phyloP scores from a whole-genome alignment of 2,329 filamentous ascomycete genomes.

The Juglanconis oblonga region DNA sequence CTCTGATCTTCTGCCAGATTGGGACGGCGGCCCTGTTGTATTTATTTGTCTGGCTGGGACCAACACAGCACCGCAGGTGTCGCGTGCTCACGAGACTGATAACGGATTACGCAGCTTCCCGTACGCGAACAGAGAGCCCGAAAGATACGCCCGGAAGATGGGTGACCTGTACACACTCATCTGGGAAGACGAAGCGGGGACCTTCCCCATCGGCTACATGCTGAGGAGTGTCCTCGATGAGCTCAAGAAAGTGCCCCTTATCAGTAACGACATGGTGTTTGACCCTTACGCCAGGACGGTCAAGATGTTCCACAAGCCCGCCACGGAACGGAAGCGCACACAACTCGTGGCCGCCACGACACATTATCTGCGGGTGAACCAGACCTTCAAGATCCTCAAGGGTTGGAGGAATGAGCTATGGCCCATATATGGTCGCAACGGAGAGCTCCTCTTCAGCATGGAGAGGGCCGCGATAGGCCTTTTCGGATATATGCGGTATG shows the following conservation, averaged over 20 bases:
- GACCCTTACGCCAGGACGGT: slow-evolving; percentile 60
- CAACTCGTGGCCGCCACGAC: slow-evolving; percentile 54
- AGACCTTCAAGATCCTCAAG: slow-evolving; percentile 68
- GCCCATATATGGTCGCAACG: slow-evolving; percentile 67
- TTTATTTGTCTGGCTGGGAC: not conserved
- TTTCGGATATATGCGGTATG: slow-evolving; percentile 74
- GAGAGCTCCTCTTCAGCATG: slow-evolving; percentile 66
- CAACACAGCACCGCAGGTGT: not conserved
- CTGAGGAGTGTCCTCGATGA: slow-evolving; percentile 47
- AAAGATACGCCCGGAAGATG: slow-evolving; percentile 52
- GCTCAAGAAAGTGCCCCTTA: slow-evolving; percentile 44
- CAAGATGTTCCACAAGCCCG: slow-evolving; percentile 54
- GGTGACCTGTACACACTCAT: slow-evolving; percentile 65
- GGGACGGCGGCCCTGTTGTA: not conserved
- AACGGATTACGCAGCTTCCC: slow-evolving; percentile 62
- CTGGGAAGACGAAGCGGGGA: slow-evolving; percentile 61
- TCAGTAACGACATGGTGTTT: slow-evolving; percentile 60
- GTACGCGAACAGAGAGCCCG: slow-evolving; percentile 61
- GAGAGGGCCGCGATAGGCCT: slow-evolving; percentile 74
- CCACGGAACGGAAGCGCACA: slow-evolving; percentile 61
- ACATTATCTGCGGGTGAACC: slow-evolving; percentile 64
- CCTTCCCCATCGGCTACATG: slow-evolving; percentile 62
- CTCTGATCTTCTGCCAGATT: not conserved
- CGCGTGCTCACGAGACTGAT: slow-evolving; percentile 7
- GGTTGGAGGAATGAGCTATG: slow-evolving; percentile 83